Base-by-base conservation (phyloP, 2,329 filamentous ascomycete genomes). In the Pseudogymnoascus pannorum region DNA sequence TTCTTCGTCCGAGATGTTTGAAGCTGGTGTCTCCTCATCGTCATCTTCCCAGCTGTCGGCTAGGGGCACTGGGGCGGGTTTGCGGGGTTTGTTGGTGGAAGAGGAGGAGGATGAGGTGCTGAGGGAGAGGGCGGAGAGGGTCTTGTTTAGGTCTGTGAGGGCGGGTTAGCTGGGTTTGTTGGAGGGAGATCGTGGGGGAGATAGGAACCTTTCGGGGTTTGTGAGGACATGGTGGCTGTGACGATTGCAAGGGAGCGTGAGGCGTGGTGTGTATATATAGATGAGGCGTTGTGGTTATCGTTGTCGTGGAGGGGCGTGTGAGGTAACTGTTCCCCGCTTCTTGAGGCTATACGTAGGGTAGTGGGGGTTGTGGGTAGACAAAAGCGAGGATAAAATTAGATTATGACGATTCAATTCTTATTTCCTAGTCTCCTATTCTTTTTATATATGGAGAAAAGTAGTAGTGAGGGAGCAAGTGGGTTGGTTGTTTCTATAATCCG, bases 41-140 rank as follows among this genome's bases (percentile, higher is more conserved):
- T 89, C 89, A 68, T 94, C 87, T 74, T 92, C 88, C 89, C 89
- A 92, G 44, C 87, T 90, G 65, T 92, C 89, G 60, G 81, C 83
- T 6, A 58, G n/a, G 22, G 26, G 57, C 12, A 12, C 18, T 1
- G 57, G 20, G 5, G 20, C 35, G 4, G 35, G 29, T 6, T 22
- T 58, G 1, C 22, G 26, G 20, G 31, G 8, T 9, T 16, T 18
- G 2, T n/a, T n/a, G n/a, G 36, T 1, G 8, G 33, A 36, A 1
- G 26, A 58, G n/a, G 24, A 16, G 4, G 20, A 16, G 26, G 31
- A 20, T 12, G 57, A 22, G 20, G 44, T 29, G 44, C 7, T 9
- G 44, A 54, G 44, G 44, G 44, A 54, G 44, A 54, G 44, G 44
- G 44, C 7, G 44, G 44, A 54, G 44, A 54, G 44, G 22, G 44